Evolutionary conservation across 305 asterid genomes (phyloP), one percentile per base, ranked within the genome.

Genomic region (Rubia peregrina): DNA sequence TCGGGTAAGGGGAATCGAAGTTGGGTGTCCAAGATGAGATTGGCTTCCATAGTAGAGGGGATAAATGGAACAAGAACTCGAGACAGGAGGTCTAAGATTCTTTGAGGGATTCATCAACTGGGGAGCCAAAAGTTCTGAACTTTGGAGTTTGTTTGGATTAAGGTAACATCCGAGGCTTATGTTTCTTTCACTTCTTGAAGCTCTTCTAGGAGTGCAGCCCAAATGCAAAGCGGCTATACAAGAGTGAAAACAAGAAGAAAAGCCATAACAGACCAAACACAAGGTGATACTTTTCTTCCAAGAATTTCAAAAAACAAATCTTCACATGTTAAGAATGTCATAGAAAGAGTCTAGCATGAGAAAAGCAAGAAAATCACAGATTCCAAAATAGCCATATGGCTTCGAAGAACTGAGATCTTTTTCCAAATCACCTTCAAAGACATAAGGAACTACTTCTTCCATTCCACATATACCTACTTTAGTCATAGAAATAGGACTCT

Each of bases 171-270:
- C 73, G 2, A 90, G 87, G 57, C 79, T 62, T 72, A 73, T 89
- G 77, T 85, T 88, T 17, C 91, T 77, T 56, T 90, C 95, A 86
- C 94, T 90, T 81, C 95, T 82, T 21, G 97, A 85, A 67, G 92
- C 71, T 75, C 88, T 85, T 78, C 89, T 80, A 43, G 98, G 90
- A 49, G 90, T 88, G 92, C 97, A 92, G 38, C 97, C 96, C 89
- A 93, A 77, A 80, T 89, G 90, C 73, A 93, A 81, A 61, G 97
- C 96, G 81, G 97, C 98, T 93, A 80, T 48, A 67, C 71, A 77
- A 51, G 56, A 65, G 46, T 22, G 78, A 67, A 48, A 17, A 73
- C 65, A 66, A 78, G 72, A 73, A 55, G 9, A 62, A 24, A 26
- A 7, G 9, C 24, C 44, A 62, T 30, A 62, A 62, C 44, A 69